Base-by-base conservation (phyloP, 2,329 filamentous ascomycete genomes). In the Ceratocystiopsis minuta region DNA sequence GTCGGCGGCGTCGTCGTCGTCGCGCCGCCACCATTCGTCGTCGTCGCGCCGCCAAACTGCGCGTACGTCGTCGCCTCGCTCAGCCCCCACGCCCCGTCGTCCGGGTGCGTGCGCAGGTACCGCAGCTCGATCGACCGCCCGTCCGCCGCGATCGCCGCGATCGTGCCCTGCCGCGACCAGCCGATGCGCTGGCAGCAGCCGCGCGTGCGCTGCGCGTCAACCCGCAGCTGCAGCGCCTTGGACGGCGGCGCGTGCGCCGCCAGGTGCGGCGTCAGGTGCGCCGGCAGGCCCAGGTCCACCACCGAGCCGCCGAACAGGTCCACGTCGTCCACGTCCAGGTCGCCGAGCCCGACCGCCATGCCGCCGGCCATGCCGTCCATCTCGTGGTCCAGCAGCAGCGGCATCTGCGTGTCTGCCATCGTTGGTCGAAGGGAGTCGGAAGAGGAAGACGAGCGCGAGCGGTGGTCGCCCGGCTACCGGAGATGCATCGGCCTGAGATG, bases 91-190 rank as follows among this genome's bases (percentile, higher is more conserved):
- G 67, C 67, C 3, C 79, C 83, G 58, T 80, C 71, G 13, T 75
- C 67, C 1, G 76, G 69, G 49, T 77, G 68, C 52, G 80, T 78
- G 32, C 74, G 70, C 40, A 94, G 66, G 54, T 83, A 78, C 45
- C 78, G 75, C 37, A 93, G 66, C 53, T 81, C 75, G 41, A 95
- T 63, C 14, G 67, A 68, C 38, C 70, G 69, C 24, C 82, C 80
- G 58, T 87, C 80, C 15, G 72, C 62, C 16, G 78, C 72, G 49
- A 96, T 80, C 42, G 78, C 80, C 24, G 87, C 87, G 50, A 96
- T 83, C 45, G 79, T 85, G 36, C 88, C 88, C 46, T 76, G 72
- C 52, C 78, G 86, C 12, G 88, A 94, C 87, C 88, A 96, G 28
- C 81, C 77, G 42, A 95, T 71, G 49, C 75, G 75, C 85, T 86